Conservation (phyloP, 352 stramenopile genomes). For the Phytopythium montanum region DNA sequence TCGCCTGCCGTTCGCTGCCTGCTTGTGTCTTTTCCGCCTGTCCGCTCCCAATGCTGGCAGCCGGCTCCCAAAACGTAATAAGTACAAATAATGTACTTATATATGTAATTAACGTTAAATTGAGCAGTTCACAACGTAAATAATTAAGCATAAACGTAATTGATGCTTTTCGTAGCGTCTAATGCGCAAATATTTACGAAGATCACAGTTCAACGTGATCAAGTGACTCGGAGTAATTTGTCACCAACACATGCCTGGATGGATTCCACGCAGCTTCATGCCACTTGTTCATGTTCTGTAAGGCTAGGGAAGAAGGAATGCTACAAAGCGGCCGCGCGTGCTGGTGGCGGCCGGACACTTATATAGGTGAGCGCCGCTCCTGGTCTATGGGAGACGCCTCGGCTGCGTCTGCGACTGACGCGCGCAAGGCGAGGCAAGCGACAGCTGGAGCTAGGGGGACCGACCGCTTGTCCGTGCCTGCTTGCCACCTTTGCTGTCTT, state of each 20-base stretch:
- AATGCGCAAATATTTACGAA: too few relatives aligned
- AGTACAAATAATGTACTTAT: too few relatives aligned
- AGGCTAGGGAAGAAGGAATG: background rate
- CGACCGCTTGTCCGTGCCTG: background rate
- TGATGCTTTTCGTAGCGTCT: too few relatives aligned
- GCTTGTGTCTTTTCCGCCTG: slow-evolving; percentile 1
- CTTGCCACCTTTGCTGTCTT: background rate
- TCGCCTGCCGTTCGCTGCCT: background rate
- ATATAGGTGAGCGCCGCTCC: background rate
- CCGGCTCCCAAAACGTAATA: too few relatives aligned
- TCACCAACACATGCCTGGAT: too few relatives aligned
- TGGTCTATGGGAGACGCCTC: background rate
- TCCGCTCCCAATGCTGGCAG: background rate
- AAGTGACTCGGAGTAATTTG: too few relatives aligned
- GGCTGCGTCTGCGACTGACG: background rate
- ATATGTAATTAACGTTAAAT: too few relatives aligned
- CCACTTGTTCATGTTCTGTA: background rate
- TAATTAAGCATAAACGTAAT: too few relatives aligned
- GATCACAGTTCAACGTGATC: too few relatives aligned
- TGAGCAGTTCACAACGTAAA: too few relatives aligned
- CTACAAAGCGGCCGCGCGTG: background rate
- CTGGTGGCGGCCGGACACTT: background rate
- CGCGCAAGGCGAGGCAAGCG: background rate
- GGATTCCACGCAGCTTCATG: background rate
- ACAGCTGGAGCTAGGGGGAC: background rate